Evolutionary conservation across 208 protist genomes (phyloP).

Genomic region (Novymonas esmeraldas): DNA sequence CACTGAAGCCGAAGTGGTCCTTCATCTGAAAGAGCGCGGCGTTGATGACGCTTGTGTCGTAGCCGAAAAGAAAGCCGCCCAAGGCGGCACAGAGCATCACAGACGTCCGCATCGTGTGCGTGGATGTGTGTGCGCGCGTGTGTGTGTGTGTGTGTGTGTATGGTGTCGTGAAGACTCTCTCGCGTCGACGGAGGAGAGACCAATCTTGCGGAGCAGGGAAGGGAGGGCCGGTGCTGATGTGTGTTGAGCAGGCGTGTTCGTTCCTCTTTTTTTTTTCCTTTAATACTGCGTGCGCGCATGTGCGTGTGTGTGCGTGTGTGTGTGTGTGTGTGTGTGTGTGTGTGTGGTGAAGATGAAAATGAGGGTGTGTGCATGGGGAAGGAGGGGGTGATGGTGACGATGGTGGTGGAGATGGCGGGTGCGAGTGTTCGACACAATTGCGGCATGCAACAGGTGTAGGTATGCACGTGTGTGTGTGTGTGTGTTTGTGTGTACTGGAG

Average conservation of each 20-base stretch:
- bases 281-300: neutral
- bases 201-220: neutral
- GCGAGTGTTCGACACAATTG: neutral
- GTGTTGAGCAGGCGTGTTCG: neutral
- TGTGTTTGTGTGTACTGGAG: neutral
- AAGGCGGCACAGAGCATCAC: conserved; percentile 88
- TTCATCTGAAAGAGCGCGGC: conserved; percentile 93
- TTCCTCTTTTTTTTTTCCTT: neutral
- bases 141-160: neutral
- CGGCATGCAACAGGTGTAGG: neutral
- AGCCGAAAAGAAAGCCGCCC: conserved; percentile 93
- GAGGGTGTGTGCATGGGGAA: too few species aligned
- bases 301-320: neutral
- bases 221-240: neutral
- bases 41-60: conserved; percentile 93
- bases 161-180: too few species aligned
- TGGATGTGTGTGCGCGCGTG: neutral
- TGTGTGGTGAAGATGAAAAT: neutral
- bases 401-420: too few species aligned
- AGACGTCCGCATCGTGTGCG: conserved; percentile 37
- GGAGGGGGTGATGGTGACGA: neutral
- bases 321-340: too few species aligned
- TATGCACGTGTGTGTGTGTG: neutral
- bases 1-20: conserved; percentile 82
- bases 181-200: neutral